Percentiles rank a stretch among this genome's conserved stretches.
Conservation (phyloP, 2,329 filamentous ascomycete genomes). For the Cercospora citrullina region DNA sequence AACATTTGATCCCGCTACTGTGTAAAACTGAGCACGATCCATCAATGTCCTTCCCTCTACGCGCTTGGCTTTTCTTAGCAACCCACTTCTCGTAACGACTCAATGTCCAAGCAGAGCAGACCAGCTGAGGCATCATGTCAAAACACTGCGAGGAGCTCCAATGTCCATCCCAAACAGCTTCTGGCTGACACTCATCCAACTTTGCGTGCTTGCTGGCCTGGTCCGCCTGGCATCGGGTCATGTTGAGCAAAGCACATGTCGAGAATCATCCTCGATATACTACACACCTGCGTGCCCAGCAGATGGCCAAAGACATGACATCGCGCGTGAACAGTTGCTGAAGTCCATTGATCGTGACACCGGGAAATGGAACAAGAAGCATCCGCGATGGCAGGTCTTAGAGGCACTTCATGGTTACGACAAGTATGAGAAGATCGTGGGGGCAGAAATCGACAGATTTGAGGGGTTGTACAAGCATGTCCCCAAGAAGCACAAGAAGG, state of each 20-base stretch:
- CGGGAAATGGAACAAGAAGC: slow-evolving; percentile 26
- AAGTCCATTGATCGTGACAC: slow-evolving; percentile 14
- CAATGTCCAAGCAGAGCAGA: background rate
- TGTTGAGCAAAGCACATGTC: background rate
- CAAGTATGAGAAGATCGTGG: slow-evolving; percentile 24
- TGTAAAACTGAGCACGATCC: slow-evolving; percentile 4
- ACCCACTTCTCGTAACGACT: background rate
- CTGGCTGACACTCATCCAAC: slow-evolving; percentile 3
- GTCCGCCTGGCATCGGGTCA: background rate
- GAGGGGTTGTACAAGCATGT: slow-evolving; percentile 24
- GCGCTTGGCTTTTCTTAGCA: slow-evolving; percentile 9
- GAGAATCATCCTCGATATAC: background rate
- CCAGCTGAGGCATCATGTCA: background rate
- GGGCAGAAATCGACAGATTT: slow-evolving; percentile 23
- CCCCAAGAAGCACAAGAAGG: slow-evolving; percentile 20
- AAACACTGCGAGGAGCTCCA: background rate
- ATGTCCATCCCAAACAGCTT: slow-evolving; percentile 2
- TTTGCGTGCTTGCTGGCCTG: slow-evolving; percentile 4
- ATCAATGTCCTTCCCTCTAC: background rate
- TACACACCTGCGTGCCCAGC: slow-evolving; percentile 1
- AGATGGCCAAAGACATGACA: background rate
- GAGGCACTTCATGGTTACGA: slow-evolving; percentile 75
- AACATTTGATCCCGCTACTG: background rate
- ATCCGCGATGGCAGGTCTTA: slow-evolving; percentile 75
- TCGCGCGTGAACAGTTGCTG: slow-evolving; percentile 14